Percentiles rank a stretch among this genome's conserved stretches.
These are phyloP conservation scores for Arthrobotrys pseudoclavata DNA, from an alignment of 2,329 filamentous ascomycete species.

Conservation along the genomic window DNA sequence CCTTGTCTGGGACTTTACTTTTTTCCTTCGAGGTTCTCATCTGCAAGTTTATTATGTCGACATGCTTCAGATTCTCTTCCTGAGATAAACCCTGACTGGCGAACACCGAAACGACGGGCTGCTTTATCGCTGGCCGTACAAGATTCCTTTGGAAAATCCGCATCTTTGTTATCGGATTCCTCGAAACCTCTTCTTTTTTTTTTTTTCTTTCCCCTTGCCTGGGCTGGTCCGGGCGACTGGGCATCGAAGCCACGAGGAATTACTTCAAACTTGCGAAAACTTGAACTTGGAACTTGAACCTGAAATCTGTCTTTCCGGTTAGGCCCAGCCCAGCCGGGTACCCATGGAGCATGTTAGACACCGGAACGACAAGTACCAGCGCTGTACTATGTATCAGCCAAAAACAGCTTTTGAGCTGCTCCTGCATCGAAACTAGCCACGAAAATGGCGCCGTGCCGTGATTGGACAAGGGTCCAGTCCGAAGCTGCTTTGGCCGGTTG, in stretches of 20 bases:
- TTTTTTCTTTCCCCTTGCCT: not conserved
- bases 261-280: conserved; percentile 1
- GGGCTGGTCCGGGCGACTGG: not conserved
- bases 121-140: conserved; percentile 6
- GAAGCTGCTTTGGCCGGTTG: conserved; percentile 39
- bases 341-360: conserved; percentile 18
- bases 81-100: conserved; percentile 36
- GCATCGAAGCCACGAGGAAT: conserved; percentile 11
- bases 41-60: conserved; percentile 36
- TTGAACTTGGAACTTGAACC: not conserved
- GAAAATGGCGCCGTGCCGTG: conserved; percentile 49
- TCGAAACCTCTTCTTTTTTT: not conserved
- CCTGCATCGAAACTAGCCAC: conserved; percentile 55
- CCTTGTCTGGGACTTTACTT: conserved; percentile 39
- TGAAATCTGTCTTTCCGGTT: conserved; percentile 21
- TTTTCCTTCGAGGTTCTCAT: conserved; percentile 28
- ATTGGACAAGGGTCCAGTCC: conserved; percentile 43
- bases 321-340: conserved; percentile 5
- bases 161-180: not conserved
- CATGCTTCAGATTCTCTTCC: conserved; percentile 31
- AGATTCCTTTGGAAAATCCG: not conserved
- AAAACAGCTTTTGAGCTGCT: conserved; percentile 35
- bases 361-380: conserved; percentile 31
- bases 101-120: conserved; percentile 34
- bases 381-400: conserved; percentile 34